Percentiles rank a stretch among this genome's conserved stretches.
Conservation (phyloP, 768 basidiomycete species). For the Suillus clintonianus region DNA sequence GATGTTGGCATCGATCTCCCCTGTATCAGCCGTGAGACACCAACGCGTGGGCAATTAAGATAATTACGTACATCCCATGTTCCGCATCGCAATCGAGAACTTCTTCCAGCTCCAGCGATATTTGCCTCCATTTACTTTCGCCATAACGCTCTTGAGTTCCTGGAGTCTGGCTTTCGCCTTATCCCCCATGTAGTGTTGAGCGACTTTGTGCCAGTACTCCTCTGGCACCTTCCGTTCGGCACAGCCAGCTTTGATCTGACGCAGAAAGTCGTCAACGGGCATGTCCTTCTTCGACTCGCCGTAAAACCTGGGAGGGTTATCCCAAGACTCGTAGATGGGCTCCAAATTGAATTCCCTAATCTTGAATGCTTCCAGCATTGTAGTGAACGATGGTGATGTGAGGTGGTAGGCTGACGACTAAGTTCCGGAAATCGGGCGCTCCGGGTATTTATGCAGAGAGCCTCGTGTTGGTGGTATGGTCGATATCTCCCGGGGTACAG, state of each 20-base stretch:
- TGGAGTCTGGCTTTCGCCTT: constrained; percentile 65
- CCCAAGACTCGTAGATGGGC: constrained; percentile 67
- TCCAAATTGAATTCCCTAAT: constrained; percentile 76
- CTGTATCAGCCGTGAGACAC: constrained; percentile 34
- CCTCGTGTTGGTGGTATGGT: constrained; percentile 1
- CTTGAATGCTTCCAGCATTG: constrained; percentile 76
- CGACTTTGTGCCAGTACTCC: constrained; percentile 83
- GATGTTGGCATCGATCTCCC: constrained; percentile 63
- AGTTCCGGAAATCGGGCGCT: not conserved
- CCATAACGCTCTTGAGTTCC: constrained; percentile 73
- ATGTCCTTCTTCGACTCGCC: constrained; percentile 71
- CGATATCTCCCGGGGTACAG: not conserved
- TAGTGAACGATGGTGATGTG: not conserved
- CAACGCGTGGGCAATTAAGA: not conserved
- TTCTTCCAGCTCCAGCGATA: constrained; percentile 87
- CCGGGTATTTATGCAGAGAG: not conserved
- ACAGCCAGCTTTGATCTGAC: constrained; percentile 72
- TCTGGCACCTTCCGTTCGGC: constrained; percentile 69
- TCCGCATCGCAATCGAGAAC: constrained; percentile 75
- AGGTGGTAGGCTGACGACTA: not conserved
- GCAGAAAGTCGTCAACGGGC: constrained; percentile 73
- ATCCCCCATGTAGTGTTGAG: constrained; percentile 72
- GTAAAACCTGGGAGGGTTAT: constrained; percentile 62
- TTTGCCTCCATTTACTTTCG: constrained; percentile 72
- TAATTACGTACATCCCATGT: constrained; percentile 72